These are phyloP conservation scores for Phaeosphaeriaceae sp. DNA, from an alignment of 2,329 filamentous ascomycete genomes.

Conservation along the genomic window DNA sequence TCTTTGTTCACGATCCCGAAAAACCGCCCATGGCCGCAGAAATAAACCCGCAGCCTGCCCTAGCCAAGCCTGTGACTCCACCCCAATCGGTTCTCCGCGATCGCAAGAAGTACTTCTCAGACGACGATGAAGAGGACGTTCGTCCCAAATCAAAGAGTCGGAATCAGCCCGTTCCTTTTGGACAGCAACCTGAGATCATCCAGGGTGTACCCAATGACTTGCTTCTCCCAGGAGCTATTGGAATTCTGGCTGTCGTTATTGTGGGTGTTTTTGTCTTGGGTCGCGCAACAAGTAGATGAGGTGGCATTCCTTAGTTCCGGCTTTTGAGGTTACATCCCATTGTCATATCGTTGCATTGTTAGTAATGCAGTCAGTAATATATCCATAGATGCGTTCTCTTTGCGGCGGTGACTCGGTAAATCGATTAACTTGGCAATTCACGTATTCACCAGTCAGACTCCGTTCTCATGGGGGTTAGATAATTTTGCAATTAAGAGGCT, in stretches of 20 bases:
- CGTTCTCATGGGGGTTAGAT: not conserved
- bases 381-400: slow-evolving; percentile 5
- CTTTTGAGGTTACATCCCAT: not conserved
- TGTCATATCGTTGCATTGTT: not conserved
- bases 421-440: not conserved
- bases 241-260: slow-evolving; percentile 93
- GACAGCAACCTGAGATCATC: slow-evolving; percentile 77
- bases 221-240: slow-evolving; percentile 89
- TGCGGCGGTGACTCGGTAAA: not conserved
- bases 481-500: no score
- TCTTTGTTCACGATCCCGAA: slow-evolving; percentile 93
- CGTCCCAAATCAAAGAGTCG: slow-evolving; percentile 42
- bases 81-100: slow-evolving; percentile 58
- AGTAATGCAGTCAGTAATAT: slow-evolving; percentile 2
- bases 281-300: slow-evolving; percentile 61
- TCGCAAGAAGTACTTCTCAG: slow-evolving; percentile 56
- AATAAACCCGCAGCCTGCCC: slow-evolving; percentile 64
- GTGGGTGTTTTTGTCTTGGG: slow-evolving; percentile 90
- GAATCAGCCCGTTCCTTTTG: slow-evolving; percentile 53
- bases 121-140: slow-evolving; percentile 63
- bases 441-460: not conserved
- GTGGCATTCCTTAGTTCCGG: slow-evolving; percentile 30
- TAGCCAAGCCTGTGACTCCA: slow-evolving; percentile 59
- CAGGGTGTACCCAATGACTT: slow-evolving; percentile 93
- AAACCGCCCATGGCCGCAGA: slow-evolving; percentile 78